These are phyloP conservation scores for Cupressus sempervirens DNA, from an alignment of 75 land plant species.

Conservation along the genomic window DNA sequence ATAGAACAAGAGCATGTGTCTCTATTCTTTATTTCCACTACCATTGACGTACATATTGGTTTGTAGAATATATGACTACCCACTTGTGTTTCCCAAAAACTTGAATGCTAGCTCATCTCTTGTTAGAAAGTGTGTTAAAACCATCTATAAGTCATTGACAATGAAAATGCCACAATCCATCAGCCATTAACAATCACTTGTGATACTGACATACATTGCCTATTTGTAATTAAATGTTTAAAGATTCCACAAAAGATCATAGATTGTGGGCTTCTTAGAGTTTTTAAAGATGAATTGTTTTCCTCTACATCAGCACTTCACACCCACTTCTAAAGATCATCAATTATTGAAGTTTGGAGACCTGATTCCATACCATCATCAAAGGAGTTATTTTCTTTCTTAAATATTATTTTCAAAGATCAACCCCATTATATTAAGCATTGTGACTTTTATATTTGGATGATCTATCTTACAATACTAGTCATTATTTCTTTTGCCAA, in stretches of 20 bases:
- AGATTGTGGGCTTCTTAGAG: too few relatives aligned
- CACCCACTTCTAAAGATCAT: not conserved
- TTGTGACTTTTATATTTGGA: too few relatives aligned
- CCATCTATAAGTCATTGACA: too few relatives aligned
- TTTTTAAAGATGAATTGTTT: not conserved
- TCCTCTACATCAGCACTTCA: not conserved
- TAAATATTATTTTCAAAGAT: too few relatives aligned
- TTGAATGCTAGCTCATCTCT: constrained; percentile 12
- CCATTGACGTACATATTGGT: constrained; percentile 7
- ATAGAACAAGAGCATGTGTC: constrained; percentile 8
- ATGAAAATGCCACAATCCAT: not conserved
- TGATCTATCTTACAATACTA: not conserved
- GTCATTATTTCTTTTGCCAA: not conserved
- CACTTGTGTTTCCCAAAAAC: constrained; percentile 4
- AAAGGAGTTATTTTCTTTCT: too few relatives aligned
- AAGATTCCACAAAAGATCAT: too few relatives aligned
- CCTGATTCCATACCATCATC: too few relatives aligned
- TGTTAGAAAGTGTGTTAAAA: not conserved
- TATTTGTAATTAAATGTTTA: too few relatives aligned
- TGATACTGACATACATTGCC: too few relatives aligned
- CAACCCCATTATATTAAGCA: not conserved
- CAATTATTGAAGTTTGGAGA: too few relatives aligned
- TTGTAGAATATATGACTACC: constrained; percentile 8
- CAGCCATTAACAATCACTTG: not conserved
- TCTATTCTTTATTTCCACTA: not conserved